phyloP scores from a whole-genome alignment of 345 rosid genomes.

The Acer saccharum region DNA sequence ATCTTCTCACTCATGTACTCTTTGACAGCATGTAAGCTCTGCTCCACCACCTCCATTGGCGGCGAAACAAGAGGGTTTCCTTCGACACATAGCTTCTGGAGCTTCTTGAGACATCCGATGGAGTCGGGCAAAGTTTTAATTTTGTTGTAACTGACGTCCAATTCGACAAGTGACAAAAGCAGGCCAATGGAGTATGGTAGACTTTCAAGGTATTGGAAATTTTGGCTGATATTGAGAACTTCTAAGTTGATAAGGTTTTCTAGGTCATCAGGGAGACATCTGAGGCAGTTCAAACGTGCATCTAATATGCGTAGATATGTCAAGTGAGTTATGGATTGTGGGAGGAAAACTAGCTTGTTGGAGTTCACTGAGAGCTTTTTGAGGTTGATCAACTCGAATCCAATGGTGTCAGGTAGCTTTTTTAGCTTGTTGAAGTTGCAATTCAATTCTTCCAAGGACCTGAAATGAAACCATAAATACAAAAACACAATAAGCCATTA shows the following conservation, averaged over 20 bases:
- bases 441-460: slow-evolving; percentile 79
- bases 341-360: slow-evolving; percentile 70
- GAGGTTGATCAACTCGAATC: slow-evolving; percentile 67
- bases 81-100: slow-evolving; percentile 64
- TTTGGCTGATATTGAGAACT: slow-evolving; percentile 79
- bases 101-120: slow-evolving; percentile 71
- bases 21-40: slow-evolving; percentile 56
- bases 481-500: no score
- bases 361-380: slow-evolving; percentile 74
- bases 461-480: slow-evolving; percentile 17
- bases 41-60: slow-evolving; percentile 68
- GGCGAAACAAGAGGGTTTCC: slow-evolving; percentile 87
- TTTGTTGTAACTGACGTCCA: slow-evolving; percentile 81
- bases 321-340: slow-evolving; percentile 64
- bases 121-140: slow-evolving; percentile 68
- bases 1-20: slow-evolving; percentile 69
- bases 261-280: slow-evolving; percentile 68
- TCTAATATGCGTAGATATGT: slow-evolving; percentile 61
- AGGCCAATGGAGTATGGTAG: slow-evolving; percentile 74
- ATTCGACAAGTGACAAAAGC: slow-evolving; percentile 66
- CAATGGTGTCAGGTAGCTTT: slow-evolving; percentile 66
- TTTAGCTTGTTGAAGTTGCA: slow-evolving; percentile 87
- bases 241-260: slow-evolving; percentile 75
- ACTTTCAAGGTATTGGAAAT: slow-evolving; percentile 65
- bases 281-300: slow-evolving; percentile 79